Conservation (phyloP, 2,329 filamentous ascomycete species). For the Colletotrichum sp. region DNA sequence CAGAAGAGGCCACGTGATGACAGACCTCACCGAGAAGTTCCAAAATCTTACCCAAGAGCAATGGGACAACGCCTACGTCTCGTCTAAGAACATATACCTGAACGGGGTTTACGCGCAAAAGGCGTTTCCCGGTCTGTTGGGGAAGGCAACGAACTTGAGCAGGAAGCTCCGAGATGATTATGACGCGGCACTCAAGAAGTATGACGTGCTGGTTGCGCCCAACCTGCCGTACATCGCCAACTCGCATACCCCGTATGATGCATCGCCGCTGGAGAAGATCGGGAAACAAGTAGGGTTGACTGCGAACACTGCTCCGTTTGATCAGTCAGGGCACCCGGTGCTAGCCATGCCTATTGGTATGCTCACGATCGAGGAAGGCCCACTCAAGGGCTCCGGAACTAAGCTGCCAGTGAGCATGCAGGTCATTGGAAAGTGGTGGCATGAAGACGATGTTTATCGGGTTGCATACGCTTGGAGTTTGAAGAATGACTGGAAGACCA, state of each 20-base stretch:
- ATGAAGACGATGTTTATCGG: constrained; percentile 26
- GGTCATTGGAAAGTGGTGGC: constrained; percentile 30
- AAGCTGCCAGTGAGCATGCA: constrained; percentile 35
- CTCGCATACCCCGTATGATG: constrained; percentile 17
- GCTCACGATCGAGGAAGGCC: constrained; percentile 1
- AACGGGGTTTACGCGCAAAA: constrained; percentile 36
- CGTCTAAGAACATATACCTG: constrained; percentile 47
- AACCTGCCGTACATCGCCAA: constrained; percentile 2
- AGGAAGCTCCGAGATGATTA: constrained; percentile 7
- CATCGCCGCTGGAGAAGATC: constrained; percentile 41
- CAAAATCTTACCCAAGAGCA: constrained; percentile 12
- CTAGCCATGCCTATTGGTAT: constrained; percentile 27
- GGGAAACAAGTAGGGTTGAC: constrained; percentile 47
- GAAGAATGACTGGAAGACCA: not conserved
- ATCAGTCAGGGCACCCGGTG: constrained; percentile 53
- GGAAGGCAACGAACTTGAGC: not conserved
- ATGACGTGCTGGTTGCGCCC: not conserved
- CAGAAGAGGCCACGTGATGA: constrained; percentile 23
- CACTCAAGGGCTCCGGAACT: not conserved
- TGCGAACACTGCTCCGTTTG: constrained; percentile 52
- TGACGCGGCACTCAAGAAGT: not conserved
- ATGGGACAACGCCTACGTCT: constrained; percentile 6
- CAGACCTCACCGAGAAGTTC: constrained; percentile 36
- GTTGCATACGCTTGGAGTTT: not conserved
- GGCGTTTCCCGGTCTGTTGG: not conserved